These are phyloP conservation scores for Aspergillus novofumigatus DNA, from an alignment of 2,329 filamentous ascomycete species.

Conservation along the genomic window DNA sequence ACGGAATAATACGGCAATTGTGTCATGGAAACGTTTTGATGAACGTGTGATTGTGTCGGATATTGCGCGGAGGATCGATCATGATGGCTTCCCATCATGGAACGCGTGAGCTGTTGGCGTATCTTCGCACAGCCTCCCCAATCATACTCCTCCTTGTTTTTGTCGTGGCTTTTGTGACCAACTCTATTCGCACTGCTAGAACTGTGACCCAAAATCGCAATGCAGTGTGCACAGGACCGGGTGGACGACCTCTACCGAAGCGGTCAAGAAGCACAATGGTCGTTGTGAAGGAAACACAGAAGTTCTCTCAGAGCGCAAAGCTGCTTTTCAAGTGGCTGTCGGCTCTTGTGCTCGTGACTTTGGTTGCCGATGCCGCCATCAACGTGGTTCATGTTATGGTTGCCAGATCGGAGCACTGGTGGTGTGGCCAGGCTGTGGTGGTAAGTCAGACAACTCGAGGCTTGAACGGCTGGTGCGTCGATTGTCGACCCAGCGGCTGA, in stretches of 20 bases:
- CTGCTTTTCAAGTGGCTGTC: constrained; percentile 72
- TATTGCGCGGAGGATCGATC: constrained; percentile 18
- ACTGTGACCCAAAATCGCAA: constrained; percentile 44
- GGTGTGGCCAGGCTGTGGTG: constrained; percentile 74
- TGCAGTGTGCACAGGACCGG: constrained; percentile 65
- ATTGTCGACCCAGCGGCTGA: constrained; percentile 2
- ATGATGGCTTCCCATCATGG: constrained; percentile 36
- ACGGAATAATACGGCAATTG: constrained; percentile 13
- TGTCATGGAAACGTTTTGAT: constrained; percentile 34
- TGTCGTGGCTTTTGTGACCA: constrained; percentile 56
- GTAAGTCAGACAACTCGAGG: constrained; percentile 50
- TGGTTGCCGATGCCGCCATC: constrained; percentile 68
- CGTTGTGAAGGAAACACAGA: constrained; percentile 46
- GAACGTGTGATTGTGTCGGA: constrained; percentile 15
- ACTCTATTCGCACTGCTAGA: constrained; percentile 55
- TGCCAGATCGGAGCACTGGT: constrained; percentile 64
- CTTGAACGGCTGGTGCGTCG: not conserved
- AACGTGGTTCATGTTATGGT: constrained; percentile 71
- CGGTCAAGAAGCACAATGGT: constrained; percentile 49
- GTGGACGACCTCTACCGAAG: constrained; percentile 80
- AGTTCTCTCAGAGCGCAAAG: constrained; percentile 65
- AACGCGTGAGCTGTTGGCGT: constrained; percentile 42
- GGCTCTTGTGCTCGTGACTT: constrained; percentile 65
- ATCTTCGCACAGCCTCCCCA: constrained; percentile 58
- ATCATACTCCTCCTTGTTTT: constrained; percentile 63